These are phyloP conservation scores for Amaranthus cruentus DNA, from an alignment of 148 eudicot species.

Conservation along the genomic window DNA sequence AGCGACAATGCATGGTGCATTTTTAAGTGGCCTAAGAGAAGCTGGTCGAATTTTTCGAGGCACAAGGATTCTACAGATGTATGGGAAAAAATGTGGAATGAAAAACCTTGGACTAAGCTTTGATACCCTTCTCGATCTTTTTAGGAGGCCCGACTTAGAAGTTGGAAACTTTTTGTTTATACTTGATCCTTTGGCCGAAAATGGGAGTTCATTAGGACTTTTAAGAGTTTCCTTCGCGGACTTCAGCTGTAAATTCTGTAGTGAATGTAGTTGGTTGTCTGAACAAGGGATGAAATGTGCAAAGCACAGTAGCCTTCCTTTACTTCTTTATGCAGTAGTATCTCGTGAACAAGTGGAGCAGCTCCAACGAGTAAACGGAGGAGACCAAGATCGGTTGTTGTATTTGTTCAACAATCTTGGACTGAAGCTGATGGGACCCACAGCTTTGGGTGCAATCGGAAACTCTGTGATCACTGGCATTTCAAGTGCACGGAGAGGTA, in stretches of 20 bases:
- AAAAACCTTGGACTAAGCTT: slow-evolving; percentile 39
- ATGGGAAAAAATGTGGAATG: slow-evolving; percentile 37
- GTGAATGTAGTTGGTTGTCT: slow-evolving; percentile 25
- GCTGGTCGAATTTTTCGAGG: slow-evolving; percentile 62
- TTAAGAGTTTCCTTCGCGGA: slow-evolving; percentile 48
- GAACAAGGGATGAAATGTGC: slow-evolving; percentile 30
- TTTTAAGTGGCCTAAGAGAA: slow-evolving; percentile 81
- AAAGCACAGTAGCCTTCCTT: slow-evolving; percentile 31
- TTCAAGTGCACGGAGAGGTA: slow-evolving; percentile 51
- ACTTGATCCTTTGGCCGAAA: slow-evolving; percentile 51
- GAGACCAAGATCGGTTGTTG: slow-evolving; percentile 40
- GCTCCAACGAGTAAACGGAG: slow-evolving; percentile 49
- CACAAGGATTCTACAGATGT: slow-evolving; percentile 33
- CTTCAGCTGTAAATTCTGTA: slow-evolving; percentile 22
- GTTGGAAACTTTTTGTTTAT: slow-evolving; percentile 57
- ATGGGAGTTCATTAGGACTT: slow-evolving; percentile 51
- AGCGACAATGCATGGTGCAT: slow-evolving; percentile 98
- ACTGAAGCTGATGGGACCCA: slow-evolving; percentile 66
- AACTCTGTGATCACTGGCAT: slow-evolving; percentile 45
- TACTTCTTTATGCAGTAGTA: slow-evolving; percentile 58
- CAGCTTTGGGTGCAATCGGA: slow-evolving; percentile 40
- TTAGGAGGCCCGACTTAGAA: slow-evolving; percentile 67
- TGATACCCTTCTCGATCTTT: slow-evolving; percentile 47
- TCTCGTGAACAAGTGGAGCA: slow-evolving; percentile 69
- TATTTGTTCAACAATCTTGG: slow-evolving; percentile 51